Base-by-base conservation (phyloP, 2,329 filamentous ascomycete species). In the Diaporthe sp. region DNA sequence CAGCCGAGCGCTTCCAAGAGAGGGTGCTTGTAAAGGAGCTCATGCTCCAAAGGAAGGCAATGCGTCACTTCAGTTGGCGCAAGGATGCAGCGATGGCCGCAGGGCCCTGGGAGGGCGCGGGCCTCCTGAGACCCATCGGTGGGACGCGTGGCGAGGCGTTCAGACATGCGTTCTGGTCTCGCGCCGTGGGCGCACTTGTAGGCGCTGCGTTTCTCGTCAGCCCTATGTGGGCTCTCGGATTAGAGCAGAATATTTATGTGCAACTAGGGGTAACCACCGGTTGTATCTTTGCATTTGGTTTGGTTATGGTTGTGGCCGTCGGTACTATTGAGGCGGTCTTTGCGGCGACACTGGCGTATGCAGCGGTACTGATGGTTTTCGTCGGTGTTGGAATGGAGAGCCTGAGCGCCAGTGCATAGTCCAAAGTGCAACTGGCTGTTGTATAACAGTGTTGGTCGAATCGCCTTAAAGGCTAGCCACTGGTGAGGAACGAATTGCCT, bases 331-430 rank as follows among this genome's bases (percentile, higher is more conserved):
- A 67, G 2, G 58, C 46, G 34, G 59, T 73, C 2, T 73, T 73
- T 57, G 71, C 71, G 1, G 58, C 59, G 58, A 73, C 71, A 4
- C 46, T 68, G 31, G 71, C 59, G 17, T 73, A 73, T 37, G 71
- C 71, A 9, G 69, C 71, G 12, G 59, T 73, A 5, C 28, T 73
- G 46, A 73, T 67, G 71, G 59, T 73, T 22, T 67, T 67, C 28
- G 71, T 73, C 19, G 71, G 71, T 25, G 25, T 55, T 55, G 51
- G 17, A 4, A 28, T 55, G 51, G 1, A 28, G n/a, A 17, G 51
- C 51, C n/a, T 55, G 51, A 28, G 17, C 4, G 25, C n/a, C n/a
- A 28, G 12, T 55, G 4, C n/a, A 28, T 55, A 55, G 4, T 53
- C 1, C n/a, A 28, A 17, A 55, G 51, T 28, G 22, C 7, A 49